Evolutionary conservation across 768 basidiomycete genomes (phyloP).

Genomic region (Suillus subluteus): DNA sequence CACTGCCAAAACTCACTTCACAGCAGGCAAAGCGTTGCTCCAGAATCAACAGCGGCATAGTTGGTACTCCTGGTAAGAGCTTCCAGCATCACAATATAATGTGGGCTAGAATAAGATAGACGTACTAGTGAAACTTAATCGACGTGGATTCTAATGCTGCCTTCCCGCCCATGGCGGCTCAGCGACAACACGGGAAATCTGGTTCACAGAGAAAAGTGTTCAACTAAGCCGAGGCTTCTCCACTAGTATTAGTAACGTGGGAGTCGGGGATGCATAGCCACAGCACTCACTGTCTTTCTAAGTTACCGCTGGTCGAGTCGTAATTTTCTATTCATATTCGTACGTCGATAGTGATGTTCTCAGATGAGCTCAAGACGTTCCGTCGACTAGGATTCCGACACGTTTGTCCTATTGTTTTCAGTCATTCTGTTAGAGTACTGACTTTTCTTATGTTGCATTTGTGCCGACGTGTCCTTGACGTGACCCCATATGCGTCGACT

Average conservation of each 20-base stretch:
- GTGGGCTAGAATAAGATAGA: constrained; percentile 39
- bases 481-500: too few relatives aligned
- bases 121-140: constrained; percentile 24
- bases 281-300: too few relatives aligned
- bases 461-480: constrained; percentile 2
- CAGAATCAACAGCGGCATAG: constrained; percentile 41
- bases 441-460: constrained; percentile 3
- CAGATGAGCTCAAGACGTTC: constrained; percentile 74
- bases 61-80: constrained; percentile 39
- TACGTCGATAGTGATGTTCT: constrained; percentile 53
- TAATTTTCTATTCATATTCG: not conserved
- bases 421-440: not conserved
- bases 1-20: not conserved
- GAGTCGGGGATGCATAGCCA: too few relatives aligned
- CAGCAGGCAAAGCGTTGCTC: constrained; percentile 19
- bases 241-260: too few relatives aligned
- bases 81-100: constrained; percentile 25
- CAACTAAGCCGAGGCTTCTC: too few relatives aligned
- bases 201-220: too few relatives aligned
- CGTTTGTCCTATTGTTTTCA: constrained; percentile 41
- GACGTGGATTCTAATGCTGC: too few relatives aligned
- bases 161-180: too few relatives aligned
- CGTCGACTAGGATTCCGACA: constrained; percentile 76
- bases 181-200: too few relatives aligned
- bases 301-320: not conserved